These are phyloP conservation scores for Peniophora sp. DNA, from an alignment of 1,284 basidiomycete genomes.

Conservation along the genomic window DNA sequence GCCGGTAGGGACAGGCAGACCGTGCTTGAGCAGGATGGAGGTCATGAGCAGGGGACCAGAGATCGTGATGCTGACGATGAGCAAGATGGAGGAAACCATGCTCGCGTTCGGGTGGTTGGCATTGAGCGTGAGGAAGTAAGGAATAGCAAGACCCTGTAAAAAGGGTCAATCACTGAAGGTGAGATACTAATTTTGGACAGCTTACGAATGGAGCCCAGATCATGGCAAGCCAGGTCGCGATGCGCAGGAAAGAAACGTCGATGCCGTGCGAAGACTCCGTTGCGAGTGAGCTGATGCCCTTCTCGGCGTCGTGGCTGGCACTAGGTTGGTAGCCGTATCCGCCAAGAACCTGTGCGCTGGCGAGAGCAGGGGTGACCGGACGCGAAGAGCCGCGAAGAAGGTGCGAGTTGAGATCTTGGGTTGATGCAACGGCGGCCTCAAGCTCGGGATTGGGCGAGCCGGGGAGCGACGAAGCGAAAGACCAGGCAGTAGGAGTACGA, in stretches of 20 bases:
- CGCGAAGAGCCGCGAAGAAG: slow-evolving; percentile 30
- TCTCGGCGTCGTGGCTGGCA: slow-evolving; percentile 35
- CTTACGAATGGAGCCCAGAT: slow-evolving; percentile 64
- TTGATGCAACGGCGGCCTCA: slow-evolving; percentile 16
- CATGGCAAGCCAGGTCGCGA: slow-evolving; percentile 51
- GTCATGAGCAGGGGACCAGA: slow-evolving; percentile 58
- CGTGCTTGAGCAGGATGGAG: slow-evolving; percentile 49
- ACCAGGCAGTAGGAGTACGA: slow-evolving; percentile 54
- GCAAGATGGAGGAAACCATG: slow-evolving; percentile 33
- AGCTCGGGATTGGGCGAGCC: slow-evolving; percentile 20
- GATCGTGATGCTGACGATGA: slow-evolving; percentile 53
- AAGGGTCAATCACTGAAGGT: no score
- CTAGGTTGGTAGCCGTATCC: slow-evolving; percentile 50
- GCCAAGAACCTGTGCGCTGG: slow-evolving; percentile 51
- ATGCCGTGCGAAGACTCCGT: slow-evolving; percentile 33
- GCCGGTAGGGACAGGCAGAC: slow-evolving; percentile 55
- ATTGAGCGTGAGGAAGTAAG: slow-evolving; percentile 46
- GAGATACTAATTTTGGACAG: no score
- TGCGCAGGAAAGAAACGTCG: slow-evolving; percentile 45
- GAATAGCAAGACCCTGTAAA: slow-evolving; percentile 43
- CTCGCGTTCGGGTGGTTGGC: slow-evolving; percentile 28
- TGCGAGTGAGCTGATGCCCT: slow-evolving; percentile 37
- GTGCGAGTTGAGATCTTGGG: slow-evolving; percentile 32
- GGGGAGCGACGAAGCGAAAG: slow-evolving; percentile 43
- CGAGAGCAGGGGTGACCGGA: slow-evolving; percentile 44